These are phyloP conservation scores for Chara braunii DNA, from an alignment of 139 green algal genomes.

Conservation along the genomic window DNA sequence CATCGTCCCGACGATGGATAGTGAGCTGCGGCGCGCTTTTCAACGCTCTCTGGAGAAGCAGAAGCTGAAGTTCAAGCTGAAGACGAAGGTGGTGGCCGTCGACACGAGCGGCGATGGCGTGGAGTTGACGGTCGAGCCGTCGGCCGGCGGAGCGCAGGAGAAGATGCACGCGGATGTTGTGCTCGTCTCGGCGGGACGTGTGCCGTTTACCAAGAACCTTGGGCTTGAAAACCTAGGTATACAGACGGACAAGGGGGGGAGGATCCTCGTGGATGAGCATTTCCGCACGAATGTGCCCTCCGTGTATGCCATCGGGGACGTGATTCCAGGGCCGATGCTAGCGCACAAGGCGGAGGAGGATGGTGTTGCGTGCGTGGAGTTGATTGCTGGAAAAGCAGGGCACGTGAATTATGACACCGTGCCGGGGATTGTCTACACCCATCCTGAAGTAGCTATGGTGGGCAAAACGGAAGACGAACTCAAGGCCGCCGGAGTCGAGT, in stretches of 20 bases:
- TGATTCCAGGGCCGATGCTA: conserved; percentile 88
- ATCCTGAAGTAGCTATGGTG: conserved; percentile 77
- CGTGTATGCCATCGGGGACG: conserved; percentile 86
- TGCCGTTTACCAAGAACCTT: conserved; percentile 55
- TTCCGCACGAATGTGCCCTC: conserved; percentile 42
- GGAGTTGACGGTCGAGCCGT: conserved; percentile 53
- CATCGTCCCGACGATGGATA: conserved; percentile 85
- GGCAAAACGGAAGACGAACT: conserved; percentile 75
- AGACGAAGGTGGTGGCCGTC: conserved; percentile 56
- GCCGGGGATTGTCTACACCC: conserved; percentile 95
- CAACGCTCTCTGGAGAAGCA: conserved; percentile 90
- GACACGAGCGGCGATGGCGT: conserved; percentile 53
- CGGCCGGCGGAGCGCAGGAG: conserved; percentile 51
- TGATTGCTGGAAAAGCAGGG: conserved; percentile 77
- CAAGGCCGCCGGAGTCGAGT: conserved; percentile 62
- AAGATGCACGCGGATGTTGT: conserved; percentile 79
- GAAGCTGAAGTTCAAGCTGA: conserved; percentile 94
- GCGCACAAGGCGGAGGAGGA: conserved; percentile 99
- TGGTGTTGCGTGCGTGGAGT: conserved; percentile 88
- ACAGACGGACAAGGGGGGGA: conserved; percentile 62
- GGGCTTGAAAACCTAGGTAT: conserved; percentile 82
- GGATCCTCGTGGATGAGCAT: conserved; percentile 52
- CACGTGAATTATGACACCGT: conserved; percentile 98
- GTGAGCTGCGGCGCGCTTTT: conserved; percentile 77
- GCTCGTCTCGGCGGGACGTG: conserved; percentile 77